phyloP scores from a whole-genome alignment of 192 early-diverging fungal species.

The Backusella parvicylindrica region DNA sequence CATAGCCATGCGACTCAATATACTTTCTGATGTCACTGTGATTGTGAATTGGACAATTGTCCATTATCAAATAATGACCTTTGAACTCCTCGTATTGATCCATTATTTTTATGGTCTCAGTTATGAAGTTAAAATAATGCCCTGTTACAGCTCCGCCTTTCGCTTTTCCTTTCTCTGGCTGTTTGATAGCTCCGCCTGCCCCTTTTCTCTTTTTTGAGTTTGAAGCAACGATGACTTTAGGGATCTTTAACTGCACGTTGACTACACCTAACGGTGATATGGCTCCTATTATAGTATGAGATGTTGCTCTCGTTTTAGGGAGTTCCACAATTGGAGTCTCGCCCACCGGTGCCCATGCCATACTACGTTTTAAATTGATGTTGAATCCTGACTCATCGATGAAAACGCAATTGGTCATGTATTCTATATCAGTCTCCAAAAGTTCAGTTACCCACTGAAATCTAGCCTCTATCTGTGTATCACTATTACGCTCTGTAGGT shows the following conservation, averaged over 20 bases:
- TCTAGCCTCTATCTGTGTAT: not conserved
- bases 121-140: not conserved
- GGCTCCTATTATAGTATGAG: constrained; percentile 12
- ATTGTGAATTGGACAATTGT: constrained; percentile 13
- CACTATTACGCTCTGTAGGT: not conserved
- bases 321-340: not conserved
- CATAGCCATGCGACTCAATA: too few relatives aligned
- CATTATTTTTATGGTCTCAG: not conserved
- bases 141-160: not conserved
- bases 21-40: not conserved
- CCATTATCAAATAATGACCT: constrained; percentile 23
- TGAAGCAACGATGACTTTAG: not conserved
- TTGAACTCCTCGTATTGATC: not conserved
- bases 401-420: constrained; percentile 19
- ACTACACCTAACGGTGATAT: constrained; percentile 7
- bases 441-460: not conserved
- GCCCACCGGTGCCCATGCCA: not conserved
- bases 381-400: too few relatives aligned
- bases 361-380: constrained; percentile 9
- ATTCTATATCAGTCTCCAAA: constrained; percentile 8
- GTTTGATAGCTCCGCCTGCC: not conserved
- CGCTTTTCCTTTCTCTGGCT: not conserved
- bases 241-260: not conserved
- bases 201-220: constrained; percentile 15
- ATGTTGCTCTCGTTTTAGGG: constrained; percentile 5